A percentile compares a stretch with the other conserved stretches of the same genome.
Evolutionary conservation across 768 basidiomycete species (phyloP).

Genomic region (Naganishia onofrii): DNA sequence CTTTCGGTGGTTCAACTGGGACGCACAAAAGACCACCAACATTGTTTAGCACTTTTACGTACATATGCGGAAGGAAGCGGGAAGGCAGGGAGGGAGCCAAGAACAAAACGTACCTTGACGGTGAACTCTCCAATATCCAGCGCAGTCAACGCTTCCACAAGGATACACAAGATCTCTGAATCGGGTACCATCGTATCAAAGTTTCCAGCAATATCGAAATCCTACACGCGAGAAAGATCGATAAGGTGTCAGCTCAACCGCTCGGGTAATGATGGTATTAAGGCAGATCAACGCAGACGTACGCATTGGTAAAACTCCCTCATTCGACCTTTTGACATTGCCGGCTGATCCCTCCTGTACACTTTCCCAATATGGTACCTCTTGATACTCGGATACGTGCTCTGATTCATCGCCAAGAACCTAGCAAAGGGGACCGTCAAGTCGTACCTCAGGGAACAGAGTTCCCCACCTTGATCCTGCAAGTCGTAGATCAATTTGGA

Average conservation of each 20-base stretch:
- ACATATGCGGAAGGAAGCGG: too few relatives aligned
- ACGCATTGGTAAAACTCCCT: conserved; percentile 97
- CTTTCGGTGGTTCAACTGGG: conserved; percentile 88
- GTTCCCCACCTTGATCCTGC: conserved; percentile 94
- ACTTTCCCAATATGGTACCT: conserved; percentile 99
- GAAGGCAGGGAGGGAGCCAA: neutral
- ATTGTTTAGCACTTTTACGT: too few relatives aligned
- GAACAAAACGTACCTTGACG: conserved; percentile 65
- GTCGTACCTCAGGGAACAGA: conserved; percentile 90
- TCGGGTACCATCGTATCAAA: conserved; percentile 99
- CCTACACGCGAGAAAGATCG: conserved; percentile 56
- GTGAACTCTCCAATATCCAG: conserved; percentile 93
- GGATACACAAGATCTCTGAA: conserved; percentile 77
- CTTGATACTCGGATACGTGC: conserved; percentile 65
- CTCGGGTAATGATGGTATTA: too few relatives aligned
- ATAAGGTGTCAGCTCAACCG: too few relatives aligned
- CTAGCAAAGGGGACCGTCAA: conserved; percentile 92
- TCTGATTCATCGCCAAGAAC: conserved; percentile 92
- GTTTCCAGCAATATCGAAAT: conserved; percentile 86
- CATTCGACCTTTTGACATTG: conserved; percentile 97
- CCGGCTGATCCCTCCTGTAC: conserved; percentile 91
- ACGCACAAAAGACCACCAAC: neutral
- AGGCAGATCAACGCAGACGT: too few relatives aligned
- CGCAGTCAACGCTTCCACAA: conserved; percentile 74
- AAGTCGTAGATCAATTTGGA: conserved; percentile 96